A percentile compares a stretch with the other conserved stretches of the same genome.
Evolutionary conservation across 169 alveolate species (phyloP).

Genomic region (Cryptosporidium ubiquitum): DNA sequence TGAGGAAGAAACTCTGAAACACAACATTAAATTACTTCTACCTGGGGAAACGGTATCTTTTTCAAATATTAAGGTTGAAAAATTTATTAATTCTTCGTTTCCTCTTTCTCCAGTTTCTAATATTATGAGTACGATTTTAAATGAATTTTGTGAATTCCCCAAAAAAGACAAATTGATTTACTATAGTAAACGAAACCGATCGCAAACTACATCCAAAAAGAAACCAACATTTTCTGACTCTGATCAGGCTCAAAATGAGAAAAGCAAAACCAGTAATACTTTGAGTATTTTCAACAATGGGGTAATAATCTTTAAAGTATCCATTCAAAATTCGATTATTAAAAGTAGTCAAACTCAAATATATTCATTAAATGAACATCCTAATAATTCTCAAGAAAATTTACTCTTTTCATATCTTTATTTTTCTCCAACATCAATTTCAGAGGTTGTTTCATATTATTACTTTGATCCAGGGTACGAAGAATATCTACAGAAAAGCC

Average conservation of each 20-base stretch:
- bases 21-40: constrained; percentile 38
- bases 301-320: neutral
- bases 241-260: neutral
- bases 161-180: neutral
- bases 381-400: neutral
- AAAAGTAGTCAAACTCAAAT: neutral
- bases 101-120: constrained; percentile 5
- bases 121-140: constrained; percentile 9
- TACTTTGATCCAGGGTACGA: neutral
- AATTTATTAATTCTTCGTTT: neutral
- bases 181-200: neutral
- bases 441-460: constrained; percentile 12
- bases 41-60: constrained; percentile 68
- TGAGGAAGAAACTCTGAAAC: constrained; percentile 26
- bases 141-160: neutral
- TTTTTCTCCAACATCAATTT: constrained; percentile 7
- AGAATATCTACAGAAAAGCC: neutral
- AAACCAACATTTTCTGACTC: neutral
- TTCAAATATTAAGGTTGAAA: constrained; percentile 16
- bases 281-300: constrained; percentile 52
- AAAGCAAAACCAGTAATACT: neutral
- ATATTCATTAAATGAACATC: neutral
- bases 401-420: neutral
- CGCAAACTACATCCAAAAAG: neutral
- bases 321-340: constrained; percentile 20